A percentile compares a stretch with the other conserved stretches of the same genome.
These are phyloP conservation scores for Sclerotinia nivalis DNA, from an alignment of 2,329 filamentous ascomycete species.

Conservation along the genomic window DNA sequence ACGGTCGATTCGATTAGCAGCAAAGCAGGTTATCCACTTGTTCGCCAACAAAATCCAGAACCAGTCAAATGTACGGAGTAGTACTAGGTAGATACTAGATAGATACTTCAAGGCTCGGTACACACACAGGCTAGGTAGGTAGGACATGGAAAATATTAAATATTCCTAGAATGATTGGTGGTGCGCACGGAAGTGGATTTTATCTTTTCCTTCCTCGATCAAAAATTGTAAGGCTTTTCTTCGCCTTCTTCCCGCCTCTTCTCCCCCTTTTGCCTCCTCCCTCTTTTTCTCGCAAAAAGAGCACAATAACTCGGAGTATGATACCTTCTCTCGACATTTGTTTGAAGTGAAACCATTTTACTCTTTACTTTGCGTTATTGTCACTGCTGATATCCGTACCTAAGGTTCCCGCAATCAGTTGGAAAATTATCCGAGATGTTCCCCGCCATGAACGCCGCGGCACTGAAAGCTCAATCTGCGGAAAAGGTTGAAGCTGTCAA, in stretches of 20 bases:
- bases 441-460: conserved; percentile 24
- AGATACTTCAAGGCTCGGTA: no score
- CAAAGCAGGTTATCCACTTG: not conserved
- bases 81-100: not conserved
- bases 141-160: not conserved
- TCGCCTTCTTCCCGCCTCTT: not conserved
- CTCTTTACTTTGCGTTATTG: not conserved
- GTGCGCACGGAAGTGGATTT: not conserved
- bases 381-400: not conserved
- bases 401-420: not conserved
- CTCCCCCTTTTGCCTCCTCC: not conserved
- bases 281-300: conserved; percentile 2
- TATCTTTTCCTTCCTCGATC: conserved; percentile 1
- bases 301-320: not conserved
- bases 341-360: not conserved
- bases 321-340: conserved; percentile 1
- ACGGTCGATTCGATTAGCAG: not conserved
- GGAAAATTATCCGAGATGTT: conserved; percentile 26
- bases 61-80: not conserved
- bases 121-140: not conserved
- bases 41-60: conserved; percentile 2
- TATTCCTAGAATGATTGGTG: conserved; percentile 4
- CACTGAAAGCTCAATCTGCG: conserved; percentile 23
- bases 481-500: conserved; percentile 30
- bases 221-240: conserved; percentile 2